A percentile compares a stretch with the other conserved stretches of the same genome.
phyloP scores from a whole-genome alignment of 2,329 filamentous ascomycete genomes.

The Neocucurbitaria cava region DNA sequence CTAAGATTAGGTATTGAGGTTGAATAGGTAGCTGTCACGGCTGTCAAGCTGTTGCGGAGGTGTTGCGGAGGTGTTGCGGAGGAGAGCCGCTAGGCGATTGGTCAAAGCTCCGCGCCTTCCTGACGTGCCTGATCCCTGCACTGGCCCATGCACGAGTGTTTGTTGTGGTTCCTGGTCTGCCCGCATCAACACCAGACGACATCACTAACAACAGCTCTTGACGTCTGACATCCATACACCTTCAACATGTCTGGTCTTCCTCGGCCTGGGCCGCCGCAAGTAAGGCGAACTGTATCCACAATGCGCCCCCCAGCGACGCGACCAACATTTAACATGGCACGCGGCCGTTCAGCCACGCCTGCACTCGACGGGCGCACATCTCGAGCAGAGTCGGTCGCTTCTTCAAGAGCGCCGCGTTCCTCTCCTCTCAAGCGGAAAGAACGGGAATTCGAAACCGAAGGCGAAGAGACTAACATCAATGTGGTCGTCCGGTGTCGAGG shows the following conservation, averaged over 20 bases:
- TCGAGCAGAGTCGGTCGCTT: slow-evolving; percentile 73
- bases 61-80: slow-evolving; percentile 7
- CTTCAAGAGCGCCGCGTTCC: slow-evolving; percentile 54
- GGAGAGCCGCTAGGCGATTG: neutral
- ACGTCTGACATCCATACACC: slow-evolving; percentile 20
- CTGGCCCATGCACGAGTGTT: neutral
- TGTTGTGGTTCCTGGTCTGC: slow-evolving; percentile 13
- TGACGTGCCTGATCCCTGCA: too few relatives aligned
- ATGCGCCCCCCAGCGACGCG: slow-evolving; percentile 64
- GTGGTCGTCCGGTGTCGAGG: slow-evolving; percentile 95
- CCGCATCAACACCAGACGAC: slow-evolving; percentile 23
- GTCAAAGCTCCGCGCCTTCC: slow-evolving; percentile 1
- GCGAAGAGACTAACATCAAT: slow-evolving; percentile 94
- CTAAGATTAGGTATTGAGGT: neutral
- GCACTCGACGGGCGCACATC: slow-evolving; percentile 64
- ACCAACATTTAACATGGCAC: slow-evolving; percentile 54
- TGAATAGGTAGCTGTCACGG: too few relatives aligned
- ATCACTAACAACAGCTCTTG: slow-evolving; percentile 24
- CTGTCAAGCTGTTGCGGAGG: neutral
- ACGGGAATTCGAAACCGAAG: slow-evolving; percentile 76
- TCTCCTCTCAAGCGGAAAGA: slow-evolving; percentile 81
- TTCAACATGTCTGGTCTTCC: slow-evolving; percentile 61
- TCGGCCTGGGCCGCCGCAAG: slow-evolving; percentile 57
- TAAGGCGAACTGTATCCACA: slow-evolving; percentile 56
- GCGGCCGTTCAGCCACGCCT: slow-evolving; percentile 59